phyloP scores from a whole-genome alignment of 2,329 filamentous ascomycete genomes.

The Colletotrichum agaves region DNA sequence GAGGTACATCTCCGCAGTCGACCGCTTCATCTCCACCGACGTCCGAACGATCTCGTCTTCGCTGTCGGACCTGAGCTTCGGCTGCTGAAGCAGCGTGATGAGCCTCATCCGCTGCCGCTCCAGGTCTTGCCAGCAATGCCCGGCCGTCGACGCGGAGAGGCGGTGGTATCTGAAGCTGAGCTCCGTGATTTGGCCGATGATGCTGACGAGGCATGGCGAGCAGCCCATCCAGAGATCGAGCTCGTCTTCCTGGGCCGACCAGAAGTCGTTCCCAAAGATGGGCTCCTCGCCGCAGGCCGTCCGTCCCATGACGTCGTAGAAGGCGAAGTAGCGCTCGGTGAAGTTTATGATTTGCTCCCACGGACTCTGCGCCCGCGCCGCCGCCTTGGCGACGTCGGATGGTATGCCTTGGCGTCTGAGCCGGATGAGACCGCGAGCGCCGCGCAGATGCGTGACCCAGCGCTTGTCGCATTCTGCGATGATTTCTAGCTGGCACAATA shows the following conservation, averaged over 20 bases:
- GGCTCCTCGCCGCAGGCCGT: slow-evolving; percentile 56
- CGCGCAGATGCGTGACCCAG: slow-evolving; percentile 56
- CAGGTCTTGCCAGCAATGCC: slow-evolving; percentile 30
- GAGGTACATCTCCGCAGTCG: slow-evolving; percentile 53
- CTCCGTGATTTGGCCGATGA: slow-evolving; percentile 54
- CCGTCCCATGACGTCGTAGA: slow-evolving; percentile 58
- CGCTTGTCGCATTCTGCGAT: slow-evolving; percentile 51
- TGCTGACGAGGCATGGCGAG: slow-evolving; percentile 53
- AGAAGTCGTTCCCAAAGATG: slow-evolving; percentile 55
- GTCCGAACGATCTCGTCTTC: slow-evolving; percentile 47
- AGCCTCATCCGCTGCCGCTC: slow-evolving; percentile 27
- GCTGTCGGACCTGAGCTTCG: slow-evolving; percentile 32
- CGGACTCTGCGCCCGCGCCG: slow-evolving; percentile 17
- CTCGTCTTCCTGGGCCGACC: slow-evolving; percentile 48
- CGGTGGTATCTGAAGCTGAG: slow-evolving; percentile 48
- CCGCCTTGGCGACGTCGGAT: slow-evolving; percentile 10
- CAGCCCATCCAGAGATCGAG: slow-evolving; percentile 57
- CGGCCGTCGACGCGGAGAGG: slow-evolving; percentile 22
- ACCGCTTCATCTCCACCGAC: slow-evolving; percentile 53
- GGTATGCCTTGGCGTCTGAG: slow-evolving; percentile 42
- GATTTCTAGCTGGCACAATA: slow-evolving; percentile 38
- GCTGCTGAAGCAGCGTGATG: slow-evolving; percentile 13
- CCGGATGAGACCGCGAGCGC: slow-evolving; percentile 54
- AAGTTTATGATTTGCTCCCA: slow-evolving; percentile 39
- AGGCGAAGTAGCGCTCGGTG: slow-evolving; percentile 57